phyloP scores from a whole-genome alignment of 495 filamentous ascomycete genomes.

The Trichoderma virens region DNA sequence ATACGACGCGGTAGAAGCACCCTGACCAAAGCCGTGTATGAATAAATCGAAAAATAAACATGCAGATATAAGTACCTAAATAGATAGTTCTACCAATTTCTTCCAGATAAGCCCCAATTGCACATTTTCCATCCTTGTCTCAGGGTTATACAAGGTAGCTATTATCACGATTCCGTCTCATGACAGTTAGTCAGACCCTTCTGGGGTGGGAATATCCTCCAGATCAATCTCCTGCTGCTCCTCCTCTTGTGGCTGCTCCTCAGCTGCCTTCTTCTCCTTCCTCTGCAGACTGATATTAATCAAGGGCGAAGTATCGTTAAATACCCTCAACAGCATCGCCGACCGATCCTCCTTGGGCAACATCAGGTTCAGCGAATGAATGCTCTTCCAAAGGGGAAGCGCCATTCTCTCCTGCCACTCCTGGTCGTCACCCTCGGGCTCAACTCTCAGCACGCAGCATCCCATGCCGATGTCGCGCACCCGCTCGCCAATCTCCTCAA shows the following conservation, averaged over 20 bases:
- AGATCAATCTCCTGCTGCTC: constrained; percentile 4
- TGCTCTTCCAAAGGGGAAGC: constrained; percentile 83
- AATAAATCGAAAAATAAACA: neutral
- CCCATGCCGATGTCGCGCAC: constrained; percentile 76
- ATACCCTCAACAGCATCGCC: constrained; percentile 86
- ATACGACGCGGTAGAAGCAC: neutral
- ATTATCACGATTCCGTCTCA: neutral
- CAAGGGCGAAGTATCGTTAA: constrained; percentile 73
- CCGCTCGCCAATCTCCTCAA: constrained; percentile 83
- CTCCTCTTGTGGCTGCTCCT: neutral
- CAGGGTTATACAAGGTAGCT: neutral
- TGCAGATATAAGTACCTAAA: neutral
- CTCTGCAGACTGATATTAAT: constrained; percentile 48
- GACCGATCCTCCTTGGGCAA: constrained; percentile 90
- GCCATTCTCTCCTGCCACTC: constrained; percentile 76
- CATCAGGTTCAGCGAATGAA: constrained; percentile 88
- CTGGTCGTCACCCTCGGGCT: constrained; percentile 59
- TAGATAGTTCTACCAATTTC: too few species aligned
- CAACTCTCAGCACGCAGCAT: constrained; percentile 81
- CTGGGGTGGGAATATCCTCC: constrained; percentile 1
- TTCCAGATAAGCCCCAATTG: neutral
- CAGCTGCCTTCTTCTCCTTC: constrained; percentile 21
- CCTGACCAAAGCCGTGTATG: neutral
- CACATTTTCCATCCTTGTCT: neutral
- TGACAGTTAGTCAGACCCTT: neutral